A percentile compares a stretch with the other conserved stretches of the same genome.
These are phyloP conservation scores for Mucor circinelloides DNA, from an alignment of 371 early-diverging fungal species.

Conservation along the genomic window DNA sequence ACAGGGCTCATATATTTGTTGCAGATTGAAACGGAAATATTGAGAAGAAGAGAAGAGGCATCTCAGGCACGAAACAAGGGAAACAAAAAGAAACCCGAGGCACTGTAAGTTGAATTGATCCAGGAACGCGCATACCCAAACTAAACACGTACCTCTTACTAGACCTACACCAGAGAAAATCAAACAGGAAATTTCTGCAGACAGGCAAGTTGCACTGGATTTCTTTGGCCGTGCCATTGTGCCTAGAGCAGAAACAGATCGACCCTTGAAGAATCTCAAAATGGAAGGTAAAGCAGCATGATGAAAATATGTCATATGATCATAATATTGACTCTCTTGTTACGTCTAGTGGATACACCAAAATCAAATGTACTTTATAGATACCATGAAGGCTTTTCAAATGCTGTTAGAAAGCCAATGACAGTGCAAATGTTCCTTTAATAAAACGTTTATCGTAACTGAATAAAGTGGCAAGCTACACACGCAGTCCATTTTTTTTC, in stretches of 20 bases:
- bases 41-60: constrained; percentile 55
- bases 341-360: constrained; percentile 14
- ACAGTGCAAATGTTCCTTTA: constrained; percentile 61
- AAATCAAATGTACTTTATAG: constrained; percentile 25
- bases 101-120: not conserved
- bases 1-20: not conserved
- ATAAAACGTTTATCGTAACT: constrained; percentile 12
- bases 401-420: constrained; percentile 86
- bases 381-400: constrained; percentile 75
- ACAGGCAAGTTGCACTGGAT: constrained; percentile 42
- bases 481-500: constrained; percentile 13
- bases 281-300: constrained; percentile 17
- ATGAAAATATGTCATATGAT: not conserved
- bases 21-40: constrained; percentile 64
- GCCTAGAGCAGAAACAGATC: constrained; percentile 8
- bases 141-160: not conserved
- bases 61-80: constrained; percentile 20
- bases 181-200: constrained; percentile 12
- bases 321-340: not conserved
- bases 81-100: not conserved
- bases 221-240: constrained; percentile 70
- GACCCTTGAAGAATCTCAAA: not conserved
- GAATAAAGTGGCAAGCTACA: constrained; percentile 18
- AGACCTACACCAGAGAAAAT: constrained; percentile 9
- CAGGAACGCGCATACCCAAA: not conserved